Evolutionary conservation across 306 rosid species (phyloP), one percentile per base, ranked within the genome.

Genomic region (Chamaecrista fasciculata): DNA sequence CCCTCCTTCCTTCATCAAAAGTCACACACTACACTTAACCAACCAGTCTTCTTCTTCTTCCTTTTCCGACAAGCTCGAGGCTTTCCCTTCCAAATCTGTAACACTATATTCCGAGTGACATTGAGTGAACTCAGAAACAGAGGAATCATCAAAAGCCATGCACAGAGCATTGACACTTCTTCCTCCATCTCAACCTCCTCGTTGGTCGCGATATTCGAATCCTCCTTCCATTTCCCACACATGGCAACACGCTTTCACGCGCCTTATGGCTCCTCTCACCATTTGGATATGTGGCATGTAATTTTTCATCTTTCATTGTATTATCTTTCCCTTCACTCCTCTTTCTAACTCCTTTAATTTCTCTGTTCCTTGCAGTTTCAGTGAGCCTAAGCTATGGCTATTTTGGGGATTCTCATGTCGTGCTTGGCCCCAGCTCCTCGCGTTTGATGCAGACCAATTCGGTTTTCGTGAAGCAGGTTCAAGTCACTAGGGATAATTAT

Each of bases 281-380:
- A 62, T 88, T 78, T 91, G 91, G 88, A 75, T 86, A 39, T 86
- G 85, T 80, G 97, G 97, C 95, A 87, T 84, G 97, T 84, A 77
- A 73, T 79, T 78, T 85, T 79, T 70, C 82, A 73, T 82, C 67
- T 62, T 70, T 21, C 66, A 12, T 67, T 3, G 8, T 15, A 2
- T 19, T 51, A 50, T 62, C 52, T 16, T 25, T 75, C 21, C 4
- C 3, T 19, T 51, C 2, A 48, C 64, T 62, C 46, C 49, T 67
- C 23, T 44, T 56, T 77, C 87, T 87, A 14, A 83, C 20, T 47
- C 55, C 55, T 0, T 48, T 16, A 4, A 6, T 11, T 42, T 48
- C 14, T 24, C 4, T 43, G 4, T 14, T 56, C 57, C 66, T 70
- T 68, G 75, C 95, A 87, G 96, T 91, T 78, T 84, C 86, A 20